Evolutionary conservation across 768 basidiomycete species (phyloP).

Genomic region (Dacryopinax primogenitus): DNA sequence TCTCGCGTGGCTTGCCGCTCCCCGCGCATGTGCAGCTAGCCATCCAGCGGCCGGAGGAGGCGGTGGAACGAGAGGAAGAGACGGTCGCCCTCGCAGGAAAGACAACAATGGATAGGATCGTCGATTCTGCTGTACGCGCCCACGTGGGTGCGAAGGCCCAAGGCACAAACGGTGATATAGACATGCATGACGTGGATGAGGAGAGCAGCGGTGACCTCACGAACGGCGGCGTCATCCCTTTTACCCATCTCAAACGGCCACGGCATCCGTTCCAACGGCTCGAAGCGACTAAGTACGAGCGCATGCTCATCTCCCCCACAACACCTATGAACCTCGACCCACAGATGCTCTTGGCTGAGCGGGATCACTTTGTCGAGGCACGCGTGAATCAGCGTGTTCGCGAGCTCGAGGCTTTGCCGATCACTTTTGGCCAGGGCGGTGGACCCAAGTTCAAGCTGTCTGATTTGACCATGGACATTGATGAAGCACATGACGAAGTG

Average conservation of each 20-base stretch:
- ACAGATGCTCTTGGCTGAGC: slow-evolving; percentile 30
- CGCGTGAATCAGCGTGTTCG: slow-evolving; percentile 3
- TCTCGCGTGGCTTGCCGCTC: slow-evolving; percentile 51
- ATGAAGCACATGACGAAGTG: not conserved
- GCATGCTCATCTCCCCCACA: slow-evolving; percentile 28
- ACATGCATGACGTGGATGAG: slow-evolving; percentile 39
- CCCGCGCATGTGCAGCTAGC: slow-evolving; percentile 59
- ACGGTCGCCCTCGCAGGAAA: slow-evolving; percentile 35
- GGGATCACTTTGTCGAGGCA: slow-evolving; percentile 28
- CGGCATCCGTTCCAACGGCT: not conserved
- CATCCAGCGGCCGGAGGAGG: slow-evolving; percentile 49
- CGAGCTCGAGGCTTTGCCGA: slow-evolving; percentile 44
- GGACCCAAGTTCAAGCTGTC: not conserved
- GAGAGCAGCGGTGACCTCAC: slow-evolving; percentile 7
- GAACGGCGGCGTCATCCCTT: slow-evolving; percentile 29
- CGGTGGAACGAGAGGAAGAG: slow-evolving; percentile 36
- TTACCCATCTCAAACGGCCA: slow-evolving; percentile 42
- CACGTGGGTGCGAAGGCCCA: slow-evolving; percentile 38
- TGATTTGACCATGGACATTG: not conserved
- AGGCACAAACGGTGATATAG: slow-evolving; percentile 33
- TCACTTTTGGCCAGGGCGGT: slow-evolving; percentile 66
- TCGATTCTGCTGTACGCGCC: slow-evolving; percentile 63
- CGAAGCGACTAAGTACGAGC: slow-evolving; percentile 58
- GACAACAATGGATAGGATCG: slow-evolving; percentile 38
- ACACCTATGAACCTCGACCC: slow-evolving; percentile 33